Evolutionary conservation across 2,329 filamentous ascomycete species (phyloP), one percentile per base, ranked within the genome.

Genomic region (Botryosphaeria agaves): DNA sequence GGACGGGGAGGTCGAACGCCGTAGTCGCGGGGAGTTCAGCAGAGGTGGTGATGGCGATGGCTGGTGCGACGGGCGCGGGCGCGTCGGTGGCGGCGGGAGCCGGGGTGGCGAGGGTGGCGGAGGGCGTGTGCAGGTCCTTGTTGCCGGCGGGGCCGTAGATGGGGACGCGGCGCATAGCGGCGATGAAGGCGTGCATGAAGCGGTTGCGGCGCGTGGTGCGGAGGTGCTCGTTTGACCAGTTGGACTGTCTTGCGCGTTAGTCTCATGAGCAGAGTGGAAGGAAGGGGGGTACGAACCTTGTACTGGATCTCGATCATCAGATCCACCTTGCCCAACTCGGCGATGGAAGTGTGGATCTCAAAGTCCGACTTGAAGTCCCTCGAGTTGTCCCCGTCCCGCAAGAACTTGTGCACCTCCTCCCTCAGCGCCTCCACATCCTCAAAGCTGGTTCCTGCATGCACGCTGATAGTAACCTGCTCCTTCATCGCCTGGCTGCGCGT

Each of bases 171-270:
- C 83, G 80, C 34, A 94, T 60, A 3, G 87, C 84, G 6, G 84
- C 56, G 4, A 89, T 76, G 34, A 98, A 62, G 1, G 89, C 89
- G 48, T 85, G 93, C 74, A 95, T 92, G 59, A 98, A 95, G 56
- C 93, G 95, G 51, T 80, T 91, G 36, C 87, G 75, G 31, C 85
- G 74, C 5, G 77, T 69, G 12, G 76, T 76, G 24, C 85, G 78
- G 24, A 94, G 67, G 1, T 70, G 66, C 41, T 93, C 87, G 53
- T 94, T 65, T 18, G 58, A 52, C 58, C 60, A 65, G 39, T 64
- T 65, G 42, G 52, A 56, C 36, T n/a, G n/a, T n/a, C n/a, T n/a
- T n/a, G 18, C 17, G 9, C 9, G 28, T 12, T 23, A 15, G 26
- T 25, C 1, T 34, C 14, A 9, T 32, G 31, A 5, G 30, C 18